phyloP scores from a whole-genome alignment of 148 eudicot species.

The Rheum nobile region DNA sequence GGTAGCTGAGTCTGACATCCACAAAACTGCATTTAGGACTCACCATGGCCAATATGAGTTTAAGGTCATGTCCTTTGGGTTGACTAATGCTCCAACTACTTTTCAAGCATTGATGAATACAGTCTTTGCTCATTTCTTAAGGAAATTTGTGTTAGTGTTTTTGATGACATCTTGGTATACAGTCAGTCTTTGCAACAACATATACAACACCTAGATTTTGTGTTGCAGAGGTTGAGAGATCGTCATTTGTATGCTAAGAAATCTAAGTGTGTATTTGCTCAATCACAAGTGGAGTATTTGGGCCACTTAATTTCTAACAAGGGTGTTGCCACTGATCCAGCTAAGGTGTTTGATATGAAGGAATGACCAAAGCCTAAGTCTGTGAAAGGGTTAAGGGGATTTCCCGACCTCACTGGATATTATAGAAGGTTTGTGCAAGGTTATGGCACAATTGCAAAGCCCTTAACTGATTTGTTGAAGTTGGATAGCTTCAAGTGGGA shows the following conservation, averaged over 20 bases:
- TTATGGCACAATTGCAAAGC: background rate
- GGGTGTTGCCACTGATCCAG: background rate
- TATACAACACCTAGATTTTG: no score
- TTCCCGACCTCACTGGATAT: background rate
- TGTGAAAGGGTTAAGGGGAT: background rate
- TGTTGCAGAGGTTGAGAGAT: no score
- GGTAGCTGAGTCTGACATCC: background rate
- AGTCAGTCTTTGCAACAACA: no score
- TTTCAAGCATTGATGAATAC: background rate
- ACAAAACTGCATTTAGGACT: background rate
- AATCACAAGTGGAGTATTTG: no score
- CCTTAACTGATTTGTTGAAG: background rate
- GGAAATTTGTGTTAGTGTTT: background rate
- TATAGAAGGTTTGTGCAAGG: constrained; percentile 1
- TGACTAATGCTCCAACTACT: background rate
- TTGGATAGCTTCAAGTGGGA: background rate
- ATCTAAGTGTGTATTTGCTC: no score
- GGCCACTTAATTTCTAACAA: background rate
- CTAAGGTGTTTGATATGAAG: background rate
- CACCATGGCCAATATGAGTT: background rate
- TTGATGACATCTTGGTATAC: background rate
- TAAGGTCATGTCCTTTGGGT: background rate
- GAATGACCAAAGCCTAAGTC: background rate
- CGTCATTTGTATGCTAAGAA: no score
- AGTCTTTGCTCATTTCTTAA: background rate